Evolutionary conservation across 1,284 basidiomycete species (phyloP).

Genomic region (Veloboletus limbatus): DNA sequence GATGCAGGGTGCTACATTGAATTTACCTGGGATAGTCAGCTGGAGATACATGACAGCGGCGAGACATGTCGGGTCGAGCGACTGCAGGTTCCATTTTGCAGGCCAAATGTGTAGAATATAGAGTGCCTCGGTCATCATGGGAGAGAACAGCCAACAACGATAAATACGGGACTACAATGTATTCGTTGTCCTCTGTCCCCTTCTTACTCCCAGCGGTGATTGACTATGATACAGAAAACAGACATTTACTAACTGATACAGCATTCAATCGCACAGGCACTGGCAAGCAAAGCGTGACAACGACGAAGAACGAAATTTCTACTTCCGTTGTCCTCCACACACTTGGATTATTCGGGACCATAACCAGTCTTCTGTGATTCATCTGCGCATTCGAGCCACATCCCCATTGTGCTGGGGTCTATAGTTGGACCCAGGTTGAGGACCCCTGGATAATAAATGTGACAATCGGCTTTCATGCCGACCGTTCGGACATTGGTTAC

Average conservation of each 20-base stretch:
- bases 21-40: slow-evolving; percentile 59
- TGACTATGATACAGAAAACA: background rate
- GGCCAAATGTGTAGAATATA: slow-evolving; percentile 66
- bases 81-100: slow-evolving; percentile 56
- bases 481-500: slow-evolving; percentile 11
- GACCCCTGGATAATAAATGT: slow-evolving; percentile 13
- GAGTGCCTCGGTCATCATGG: slow-evolving; percentile 20
- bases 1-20: slow-evolving; percentile 55
- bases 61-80: slow-evolving; percentile 63
- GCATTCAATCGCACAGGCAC: background rate
- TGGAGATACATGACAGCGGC: slow-evolving; percentile 66
- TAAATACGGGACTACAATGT: slow-evolving; percentile 7
- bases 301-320: too few species aligned
- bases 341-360: background rate
- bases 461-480: slow-evolving; percentile 8
- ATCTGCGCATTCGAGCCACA: background rate
- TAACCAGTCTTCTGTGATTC: background rate
- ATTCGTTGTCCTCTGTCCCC: background rate
- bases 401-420: too few species aligned
- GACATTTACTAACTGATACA: background rate
- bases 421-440: slow-evolving; percentile 13
- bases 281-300: too few species aligned
- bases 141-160: slow-evolving; percentile 12
- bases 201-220: too few species aligned
- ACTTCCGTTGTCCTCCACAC: background rate